Evolutionary conservation across 2,329 filamentous ascomycete genomes (phyloP).

Genomic region (Scytalidium lignicola): DNA sequence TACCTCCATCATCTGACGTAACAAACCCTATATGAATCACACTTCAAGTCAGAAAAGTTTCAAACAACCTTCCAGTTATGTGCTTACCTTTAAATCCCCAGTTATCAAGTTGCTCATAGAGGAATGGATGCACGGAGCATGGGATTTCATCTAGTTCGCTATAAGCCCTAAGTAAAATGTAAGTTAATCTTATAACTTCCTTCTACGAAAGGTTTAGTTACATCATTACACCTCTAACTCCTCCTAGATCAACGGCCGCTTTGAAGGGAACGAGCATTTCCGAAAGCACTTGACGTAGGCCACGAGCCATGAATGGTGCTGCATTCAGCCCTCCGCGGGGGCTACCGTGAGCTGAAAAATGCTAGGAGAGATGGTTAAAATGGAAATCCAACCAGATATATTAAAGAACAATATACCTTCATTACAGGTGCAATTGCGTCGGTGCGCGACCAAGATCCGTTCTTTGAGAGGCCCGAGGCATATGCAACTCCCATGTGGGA

Average conservation of each 20-base stretch:
- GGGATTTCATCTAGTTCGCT: conserved; percentile 38
- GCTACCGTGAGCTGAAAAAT: conserved; percentile 40
- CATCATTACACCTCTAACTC: conserved; percentile 40
- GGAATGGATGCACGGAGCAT: conserved; percentile 33
- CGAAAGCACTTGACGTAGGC: conserved; percentile 36
- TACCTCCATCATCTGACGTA: conserved; percentile 37
- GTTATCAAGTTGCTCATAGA: conserved; percentile 33
- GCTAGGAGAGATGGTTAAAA: conserved; percentile 8
- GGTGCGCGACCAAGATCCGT: conserved; percentile 34
- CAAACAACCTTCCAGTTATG: background rate
- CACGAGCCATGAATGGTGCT: conserved; percentile 38
- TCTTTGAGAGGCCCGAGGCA: conserved; percentile 38
- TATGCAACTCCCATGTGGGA: conserved; percentile 40
- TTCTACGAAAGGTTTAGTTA: background rate
- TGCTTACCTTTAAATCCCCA: conserved; percentile 32
- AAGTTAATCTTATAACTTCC: conserved; percentile 15
- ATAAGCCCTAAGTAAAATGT: conserved; percentile 24
- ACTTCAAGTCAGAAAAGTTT: background rate
- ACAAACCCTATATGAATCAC: conserved; percentile 26
- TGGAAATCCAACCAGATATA: conserved; percentile 10
- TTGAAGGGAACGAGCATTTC: conserved; percentile 39
- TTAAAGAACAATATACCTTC: conserved; percentile 23
- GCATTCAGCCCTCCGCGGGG: conserved; percentile 38
- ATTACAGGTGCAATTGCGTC: conserved; percentile 39
- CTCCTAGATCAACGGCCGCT: conserved; percentile 36